phyloP scores from a whole-genome alignment of 371 early-diverging fungal genomes.

The Ecytonucleospora hepatopenaei region DNA sequence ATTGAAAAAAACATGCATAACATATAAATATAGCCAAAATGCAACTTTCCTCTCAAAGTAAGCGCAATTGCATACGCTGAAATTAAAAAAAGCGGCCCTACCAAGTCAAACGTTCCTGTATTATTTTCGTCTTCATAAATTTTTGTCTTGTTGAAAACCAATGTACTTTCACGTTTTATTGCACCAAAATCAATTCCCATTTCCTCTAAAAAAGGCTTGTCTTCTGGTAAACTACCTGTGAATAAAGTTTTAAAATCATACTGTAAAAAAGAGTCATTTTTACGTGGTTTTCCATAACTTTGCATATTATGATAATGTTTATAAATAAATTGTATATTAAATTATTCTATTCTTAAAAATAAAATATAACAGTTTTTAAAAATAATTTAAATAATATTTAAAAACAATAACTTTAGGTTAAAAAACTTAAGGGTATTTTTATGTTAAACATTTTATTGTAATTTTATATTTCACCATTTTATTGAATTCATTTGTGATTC shows the following conservation, averaged over 20 bases:
- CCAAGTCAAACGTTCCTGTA: slow-evolving; percentile 26
- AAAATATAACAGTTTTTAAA: too few relatives aligned
- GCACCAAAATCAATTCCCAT: slow-evolving; percentile 52
- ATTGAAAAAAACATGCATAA: slow-evolving; percentile 38
- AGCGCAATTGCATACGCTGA: slow-evolving; percentile 40
- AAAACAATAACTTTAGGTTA: too few relatives aligned
- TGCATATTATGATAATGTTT: background rate
- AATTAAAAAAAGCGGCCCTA: slow-evolving; percentile 53
- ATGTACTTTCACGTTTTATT: slow-evolving; percentile 40
- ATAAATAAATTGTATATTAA: background rate
- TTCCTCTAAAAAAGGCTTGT: slow-evolving; percentile 54
- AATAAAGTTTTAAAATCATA: slow-evolving; percentile 46
- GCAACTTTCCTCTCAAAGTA: slow-evolving; percentile 48
- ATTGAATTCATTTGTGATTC: too few relatives aligned
- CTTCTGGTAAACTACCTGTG: slow-evolving; percentile 40
- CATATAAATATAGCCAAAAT: slow-evolving; percentile 55
- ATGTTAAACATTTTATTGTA: too few relatives aligned
- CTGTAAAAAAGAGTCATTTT: background rate
- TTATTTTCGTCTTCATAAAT: slow-evolving; percentile 1
- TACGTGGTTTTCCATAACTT: background rate
- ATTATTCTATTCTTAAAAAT: too few relatives aligned
- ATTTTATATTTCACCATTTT: too few relatives aligned
- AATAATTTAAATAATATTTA: too few relatives aligned
- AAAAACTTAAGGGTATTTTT: too few relatives aligned
- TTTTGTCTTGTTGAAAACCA: slow-evolving; percentile 31